A percentile compares a stretch with the other conserved stretches of the same genome.
Evolutionary conservation across 495 filamentous ascomycete species (phyloP).

Genomic region (Aspergillus wentii): DNA sequence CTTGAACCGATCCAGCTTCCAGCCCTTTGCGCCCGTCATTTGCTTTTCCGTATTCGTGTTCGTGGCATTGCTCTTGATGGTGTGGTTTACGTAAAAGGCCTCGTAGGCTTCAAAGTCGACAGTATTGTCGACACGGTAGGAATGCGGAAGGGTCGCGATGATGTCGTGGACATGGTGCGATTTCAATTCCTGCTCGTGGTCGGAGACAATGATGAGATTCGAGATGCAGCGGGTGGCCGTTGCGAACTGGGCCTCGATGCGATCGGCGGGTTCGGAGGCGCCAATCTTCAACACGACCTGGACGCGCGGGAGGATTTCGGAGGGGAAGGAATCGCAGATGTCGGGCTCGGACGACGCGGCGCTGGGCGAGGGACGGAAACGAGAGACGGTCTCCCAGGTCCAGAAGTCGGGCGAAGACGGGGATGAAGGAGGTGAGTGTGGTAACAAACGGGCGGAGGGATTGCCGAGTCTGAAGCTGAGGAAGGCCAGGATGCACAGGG

Average conservation of each 20-base stretch:
- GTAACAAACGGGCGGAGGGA: too few relatives aligned
- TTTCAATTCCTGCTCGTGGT: slow-evolving; percentile 30
- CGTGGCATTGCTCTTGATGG: too few relatives aligned
- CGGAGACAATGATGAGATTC: slow-evolving; percentile 40
- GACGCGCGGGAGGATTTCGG: slow-evolving; percentile 22
- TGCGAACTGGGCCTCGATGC: slow-evolving; percentile 25
- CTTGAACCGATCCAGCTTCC: slow-evolving; percentile 61
- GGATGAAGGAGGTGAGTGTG: too few relatives aligned
- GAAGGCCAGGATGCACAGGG: too few relatives aligned
- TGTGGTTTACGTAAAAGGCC: slow-evolving; percentile 14
- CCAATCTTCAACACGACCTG: slow-evolving; percentile 37
- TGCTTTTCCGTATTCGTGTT: too few relatives aligned
- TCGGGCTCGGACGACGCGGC: slow-evolving; percentile 5
- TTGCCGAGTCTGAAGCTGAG: too few relatives aligned
- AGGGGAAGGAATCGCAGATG: slow-evolving; percentile 32
- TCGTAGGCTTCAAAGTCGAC: slow-evolving; percentile 33
- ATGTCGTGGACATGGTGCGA: slow-evolving; percentile 33
- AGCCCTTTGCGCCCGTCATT: slow-evolving; percentile 29
- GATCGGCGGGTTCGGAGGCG: slow-evolving; percentile 24
- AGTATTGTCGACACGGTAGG: slow-evolving; percentile 21
- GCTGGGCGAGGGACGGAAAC: slow-evolving; percentile 1
- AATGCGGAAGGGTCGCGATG: slow-evolving; percentile 27
- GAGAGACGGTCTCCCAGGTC: slow-evolving; percentile 10
- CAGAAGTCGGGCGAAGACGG: slow-evolving; percentile 9
- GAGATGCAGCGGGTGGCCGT: slow-evolving; percentile 34